Conservation (phyloP, 2,329 filamentous ascomycete species). For the Diaporthe nobilis region DNA sequence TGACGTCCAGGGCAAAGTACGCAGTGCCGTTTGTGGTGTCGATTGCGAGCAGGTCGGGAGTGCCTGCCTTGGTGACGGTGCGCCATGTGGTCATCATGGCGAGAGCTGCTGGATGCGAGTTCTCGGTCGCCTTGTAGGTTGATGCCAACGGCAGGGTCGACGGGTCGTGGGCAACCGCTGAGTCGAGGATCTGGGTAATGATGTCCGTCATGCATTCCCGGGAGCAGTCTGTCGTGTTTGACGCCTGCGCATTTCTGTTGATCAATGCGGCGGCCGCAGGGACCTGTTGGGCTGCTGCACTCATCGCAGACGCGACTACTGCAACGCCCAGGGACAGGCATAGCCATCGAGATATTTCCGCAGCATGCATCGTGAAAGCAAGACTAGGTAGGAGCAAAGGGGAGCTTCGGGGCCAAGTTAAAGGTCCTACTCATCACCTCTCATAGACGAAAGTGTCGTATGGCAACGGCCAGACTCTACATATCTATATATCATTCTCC, state of each 20-base stretch:
- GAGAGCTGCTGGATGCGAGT: slow-evolving; percentile 44
- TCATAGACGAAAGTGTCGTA: neutral
- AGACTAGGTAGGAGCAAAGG: neutral
- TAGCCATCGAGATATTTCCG: no score
- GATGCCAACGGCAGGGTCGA: slow-evolving; percentile 18
- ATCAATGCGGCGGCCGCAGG: neutral
- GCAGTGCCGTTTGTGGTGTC: slow-evolving; percentile 42
- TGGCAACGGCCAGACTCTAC: neutral
- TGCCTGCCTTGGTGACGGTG: slow-evolving; percentile 42
- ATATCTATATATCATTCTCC: neutral
- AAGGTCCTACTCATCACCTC: neutral
- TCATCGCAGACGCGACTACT: neutral
- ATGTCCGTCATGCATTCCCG: neutral
- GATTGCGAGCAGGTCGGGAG: slow-evolving; percentile 41
- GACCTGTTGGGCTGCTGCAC: neutral
- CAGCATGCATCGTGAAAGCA: neutral
- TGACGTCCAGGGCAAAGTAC: slow-evolving; percentile 44
- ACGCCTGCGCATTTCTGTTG: neutral
- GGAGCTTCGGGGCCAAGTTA: neutral
- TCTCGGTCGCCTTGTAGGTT: slow-evolving; percentile 34
- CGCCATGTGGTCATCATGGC: slow-evolving; percentile 45
- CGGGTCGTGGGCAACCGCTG: slow-evolving; percentile 25
- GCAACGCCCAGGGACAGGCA: neutral
- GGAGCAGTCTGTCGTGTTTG: slow-evolving; percentile 13
- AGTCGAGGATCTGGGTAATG: slow-evolving; percentile 26